These are phyloP conservation scores for Macrophomina phaseolina DNA, from an alignment of 2,329 filamentous ascomycete genomes.

Conservation along the genomic window DNA sequence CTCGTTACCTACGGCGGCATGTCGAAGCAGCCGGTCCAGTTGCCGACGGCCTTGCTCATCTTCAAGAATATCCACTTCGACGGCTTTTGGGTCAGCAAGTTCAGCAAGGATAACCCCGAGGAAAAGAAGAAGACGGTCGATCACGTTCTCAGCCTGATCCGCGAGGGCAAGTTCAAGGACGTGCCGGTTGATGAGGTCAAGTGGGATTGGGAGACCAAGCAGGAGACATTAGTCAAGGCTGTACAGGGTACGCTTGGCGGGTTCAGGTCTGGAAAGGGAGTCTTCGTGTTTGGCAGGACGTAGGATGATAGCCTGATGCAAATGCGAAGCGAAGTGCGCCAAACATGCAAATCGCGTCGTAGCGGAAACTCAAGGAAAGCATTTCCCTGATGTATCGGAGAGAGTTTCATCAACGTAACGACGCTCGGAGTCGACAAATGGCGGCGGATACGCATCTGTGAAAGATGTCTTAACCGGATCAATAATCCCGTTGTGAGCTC, in stretches of 20 bases:
- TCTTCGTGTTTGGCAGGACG: constrained; percentile 76
- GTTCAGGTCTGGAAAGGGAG: constrained; percentile 84
- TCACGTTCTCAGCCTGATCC: constrained; percentile 78
- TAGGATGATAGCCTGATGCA: constrained; percentile 26
- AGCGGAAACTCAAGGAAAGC: too few species aligned
- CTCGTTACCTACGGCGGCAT: constrained; percentile 97
- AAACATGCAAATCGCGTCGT: too few species aligned
- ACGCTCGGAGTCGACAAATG: too few species aligned
- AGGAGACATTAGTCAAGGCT: constrained; percentile 69
- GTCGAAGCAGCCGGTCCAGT: constrained; percentile 80
- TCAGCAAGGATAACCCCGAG: constrained; percentile 76
- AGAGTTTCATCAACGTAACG: too few species aligned
- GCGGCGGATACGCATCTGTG: too few species aligned
- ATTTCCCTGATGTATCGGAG: too few species aligned
- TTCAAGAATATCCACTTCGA: constrained; percentile 90
- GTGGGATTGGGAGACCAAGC: constrained; percentile 84
- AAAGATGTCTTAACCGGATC: too few species aligned
- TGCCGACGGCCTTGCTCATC: constrained; percentile 86
- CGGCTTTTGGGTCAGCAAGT: constrained; percentile 93
- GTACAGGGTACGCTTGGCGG: constrained; percentile 85
- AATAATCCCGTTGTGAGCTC: too few species aligned
- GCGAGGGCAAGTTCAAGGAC: constrained; percentile 79
- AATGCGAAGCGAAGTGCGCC: background rate
- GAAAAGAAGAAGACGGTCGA: constrained; percentile 82
- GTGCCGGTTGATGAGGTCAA: constrained; percentile 79